These are phyloP conservation scores for Penicillium sp. DNA, from an alignment of 2,329 filamentous ascomycete genomes.

Conservation along the genomic window DNA sequence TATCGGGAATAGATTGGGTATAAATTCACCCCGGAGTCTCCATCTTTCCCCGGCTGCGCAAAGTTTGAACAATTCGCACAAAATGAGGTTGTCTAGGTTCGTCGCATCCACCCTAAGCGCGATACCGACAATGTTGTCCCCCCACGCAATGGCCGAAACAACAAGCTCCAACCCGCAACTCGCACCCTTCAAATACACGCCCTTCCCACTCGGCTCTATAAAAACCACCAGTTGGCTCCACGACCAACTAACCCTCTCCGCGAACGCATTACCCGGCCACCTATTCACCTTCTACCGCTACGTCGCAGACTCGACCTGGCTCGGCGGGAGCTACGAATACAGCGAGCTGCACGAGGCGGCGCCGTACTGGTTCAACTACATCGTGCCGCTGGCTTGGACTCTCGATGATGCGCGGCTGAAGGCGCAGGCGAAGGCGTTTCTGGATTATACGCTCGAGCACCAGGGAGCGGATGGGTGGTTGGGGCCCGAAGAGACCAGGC, in stretches of 20 bases:
- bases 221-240: slow-evolving; percentile 58
- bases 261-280: slow-evolving; percentile 59
- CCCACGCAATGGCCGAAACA: not conserved
- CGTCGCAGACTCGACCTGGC: slow-evolving; percentile 57
- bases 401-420: slow-evolving; percentile 57
- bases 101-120: not conserved
- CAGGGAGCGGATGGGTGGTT: slow-evolving; percentile 63
- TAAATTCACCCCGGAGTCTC: too few relatives aligned
- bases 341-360: slow-evolving; percentile 59
- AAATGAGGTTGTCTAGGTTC: not conserved
- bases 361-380: slow-evolving; percentile 64
- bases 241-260: slow-evolving; percentile 55
- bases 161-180: not conserved
- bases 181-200: not conserved
- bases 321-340: slow-evolving; percentile 59
- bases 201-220: slow-evolving; percentile 56
- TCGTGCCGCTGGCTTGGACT: slow-evolving; percentile 61
- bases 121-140: too few relatives aligned
- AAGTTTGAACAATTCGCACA: too few relatives aligned
- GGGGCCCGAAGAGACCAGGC: slow-evolving; percentile 54
- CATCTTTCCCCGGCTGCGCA: too few relatives aligned
- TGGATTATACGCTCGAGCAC: slow-evolving; percentile 54
- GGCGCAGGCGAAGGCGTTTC: slow-evolving; percentile 51
- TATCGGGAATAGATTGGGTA: too few relatives aligned
- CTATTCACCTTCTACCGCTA: slow-evolving; percentile 61